Evolutionary conservation across 768 basidiomycete genomes (phyloP), one percentile per base, ranked within the genome.

Genomic region (Pleurotus djamor): DNA sequence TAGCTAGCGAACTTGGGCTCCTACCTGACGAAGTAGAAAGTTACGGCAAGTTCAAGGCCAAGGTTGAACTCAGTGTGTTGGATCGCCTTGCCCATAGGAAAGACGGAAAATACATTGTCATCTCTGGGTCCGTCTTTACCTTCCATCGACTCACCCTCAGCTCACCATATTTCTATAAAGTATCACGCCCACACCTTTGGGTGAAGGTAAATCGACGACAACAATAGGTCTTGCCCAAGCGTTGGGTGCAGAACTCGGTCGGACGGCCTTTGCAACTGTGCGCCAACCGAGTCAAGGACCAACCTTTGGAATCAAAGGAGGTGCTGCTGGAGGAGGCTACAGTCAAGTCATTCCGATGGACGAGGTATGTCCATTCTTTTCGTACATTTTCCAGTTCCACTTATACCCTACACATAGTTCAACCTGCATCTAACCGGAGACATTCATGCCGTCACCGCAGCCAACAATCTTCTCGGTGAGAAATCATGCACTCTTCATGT

Each of bases 301-400:
- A 36, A 98, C 96, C 0, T 99, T 98, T 71, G 96, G 96, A 65
- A 97, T 99, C 80, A 99, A 99, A 75, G 96, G 96, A 65, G 97
- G 96, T 66, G 96, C 96, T 38, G 96, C 96, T 45, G 96, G 97
- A 43, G 96, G 96, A 61, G 96, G 96, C 55, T 99, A 98, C 78
- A 94, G 93, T 70, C 96, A 97, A 70, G 92, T 99, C 68, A 98
- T 98, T 75, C 96, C 96, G 44, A 98, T 98, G 96, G 96, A 98
- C 68, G 96, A 98, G 78, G 91, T 91, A 63, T 57, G 72, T 61
- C 13, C 4, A 33, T 59, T 16, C 55, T 59, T 50, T 35, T 48
- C 21, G 32, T 41, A 34, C 34, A 33, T 17, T 48, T 4, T 9
- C 5, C 33, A 56, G 36, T 60, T 35, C 57, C 32, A 33, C 21